These are phyloP conservation scores for Deinandra increscens DNA, from an alignment of 129 eudicot genomes.

Conservation along the genomic window DNA sequence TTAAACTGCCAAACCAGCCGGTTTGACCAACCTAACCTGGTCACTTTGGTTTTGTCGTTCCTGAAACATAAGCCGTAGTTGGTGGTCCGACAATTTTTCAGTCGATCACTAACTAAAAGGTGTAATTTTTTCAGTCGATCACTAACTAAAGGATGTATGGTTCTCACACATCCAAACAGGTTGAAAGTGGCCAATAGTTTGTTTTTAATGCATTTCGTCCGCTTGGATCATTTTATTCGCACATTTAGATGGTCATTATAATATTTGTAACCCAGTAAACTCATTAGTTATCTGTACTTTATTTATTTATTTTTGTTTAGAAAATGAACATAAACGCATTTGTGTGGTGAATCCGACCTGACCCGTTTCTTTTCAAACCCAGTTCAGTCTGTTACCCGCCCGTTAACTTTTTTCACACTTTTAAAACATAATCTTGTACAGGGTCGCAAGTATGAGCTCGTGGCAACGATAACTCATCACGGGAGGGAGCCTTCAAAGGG, in stretches of 20 bases:
- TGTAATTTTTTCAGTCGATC: no score
- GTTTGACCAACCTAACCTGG: no score
- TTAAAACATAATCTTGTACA: constrained; percentile 23
- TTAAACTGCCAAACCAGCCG: no score
- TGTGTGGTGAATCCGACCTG: not conserved
- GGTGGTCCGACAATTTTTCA: not conserved
- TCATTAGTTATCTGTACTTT: not conserved
- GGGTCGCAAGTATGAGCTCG: constrained; percentile 76
- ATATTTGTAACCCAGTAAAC: not conserved
- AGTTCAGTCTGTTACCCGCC: not conserved
- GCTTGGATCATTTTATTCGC: not conserved
- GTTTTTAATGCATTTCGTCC: not conserved
- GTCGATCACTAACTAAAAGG: no score
- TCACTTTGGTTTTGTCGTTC: no score
- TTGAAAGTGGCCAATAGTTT: not conserved
- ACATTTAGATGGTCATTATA: not conserved
- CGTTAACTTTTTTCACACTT: not conserved
- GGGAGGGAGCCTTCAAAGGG: constrained; percentile 88
- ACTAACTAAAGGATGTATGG: no score
- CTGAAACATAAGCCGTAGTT: no score
- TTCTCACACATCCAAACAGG: not conserved
- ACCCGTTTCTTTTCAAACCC: not conserved
- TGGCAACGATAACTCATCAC: constrained; percentile 80
- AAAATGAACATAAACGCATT: not conserved
- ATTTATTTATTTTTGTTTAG: no score